A percentile compares a stretch with the other conserved stretches of the same genome.
Evolutionary conservation across 768 basidiomycete genomes (phyloP).

Genomic region (Mycena crocata): DNA sequence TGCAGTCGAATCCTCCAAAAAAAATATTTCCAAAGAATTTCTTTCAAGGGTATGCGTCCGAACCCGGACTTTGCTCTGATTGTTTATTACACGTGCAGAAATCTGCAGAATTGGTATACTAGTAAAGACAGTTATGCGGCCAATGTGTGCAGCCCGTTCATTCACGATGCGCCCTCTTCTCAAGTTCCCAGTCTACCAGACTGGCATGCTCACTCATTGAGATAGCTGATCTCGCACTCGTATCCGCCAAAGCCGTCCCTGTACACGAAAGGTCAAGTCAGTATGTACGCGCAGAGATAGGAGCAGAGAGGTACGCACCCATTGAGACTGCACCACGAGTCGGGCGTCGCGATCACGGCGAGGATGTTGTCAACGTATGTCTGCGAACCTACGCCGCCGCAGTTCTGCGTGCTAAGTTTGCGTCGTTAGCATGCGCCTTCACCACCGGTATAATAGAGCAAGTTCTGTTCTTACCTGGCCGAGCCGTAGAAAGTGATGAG

Average conservation of each 20-base stretch:
- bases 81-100: too few relatives aligned
- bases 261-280: neutral
- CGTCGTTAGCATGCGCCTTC: too few relatives aligned
- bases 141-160: neutral
- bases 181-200: too few relatives aligned
- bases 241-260: slow-evolving; percentile 14
- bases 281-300: neutral
- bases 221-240: slow-evolving; percentile 15
- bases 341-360: slow-evolving; percentile 19
- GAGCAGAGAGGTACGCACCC: neutral
- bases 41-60: too few relatives aligned
- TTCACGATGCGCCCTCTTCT: neutral
- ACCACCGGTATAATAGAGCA: too few relatives aligned
- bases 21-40: too few relatives aligned
- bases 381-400: slow-evolving; percentile 3
- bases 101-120: too few relatives aligned
- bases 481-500: slow-evolving; percentile 14
- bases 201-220: too few relatives aligned
- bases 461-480: neutral
- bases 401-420: slow-evolving; percentile 6
- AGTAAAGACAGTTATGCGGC: too few relatives aligned
- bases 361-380: slow-evolving; percentile 19
- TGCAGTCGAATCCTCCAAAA: too few relatives aligned
- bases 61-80: too few relatives aligned
- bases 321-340: slow-evolving; percentile 13